Conservation (phyloP, 495 filamentous ascomycete species). For the Penicillium flavigenum region DNA sequence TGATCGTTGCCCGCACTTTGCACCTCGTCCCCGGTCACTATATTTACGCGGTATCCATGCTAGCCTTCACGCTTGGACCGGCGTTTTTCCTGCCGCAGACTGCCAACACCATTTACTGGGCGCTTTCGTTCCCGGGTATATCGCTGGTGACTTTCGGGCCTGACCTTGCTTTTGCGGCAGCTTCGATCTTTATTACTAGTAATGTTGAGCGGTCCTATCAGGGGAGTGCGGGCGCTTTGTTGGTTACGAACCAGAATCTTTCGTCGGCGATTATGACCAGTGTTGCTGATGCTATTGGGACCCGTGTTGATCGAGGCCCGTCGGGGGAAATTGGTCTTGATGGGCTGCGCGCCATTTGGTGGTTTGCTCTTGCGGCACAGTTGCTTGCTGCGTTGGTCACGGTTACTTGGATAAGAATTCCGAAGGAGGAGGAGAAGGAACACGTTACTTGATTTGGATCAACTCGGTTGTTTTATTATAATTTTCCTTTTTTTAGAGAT, state of each 20-base stretch:
- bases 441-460: slow-evolving; percentile 33
- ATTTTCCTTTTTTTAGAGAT: not conserved
- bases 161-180: slow-evolving; percentile 34
- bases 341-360: slow-evolving; percentile 47
- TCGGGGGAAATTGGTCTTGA: slow-evolving; percentile 39
- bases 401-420: slow-evolving; percentile 43
- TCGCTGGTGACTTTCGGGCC: slow-evolving; percentile 31
- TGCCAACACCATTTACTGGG: slow-evolving; percentile 29
- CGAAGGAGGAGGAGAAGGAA: slow-evolving; percentile 51
- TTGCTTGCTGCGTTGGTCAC: slow-evolving; percentile 41
- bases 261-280: slow-evolving; percentile 45
- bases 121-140: slow-evolving; percentile 31
- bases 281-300: slow-evolving; percentile 46
- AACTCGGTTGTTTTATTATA: not conserved
- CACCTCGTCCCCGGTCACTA: slow-evolving; percentile 48
- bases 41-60: slow-evolving; percentile 39
- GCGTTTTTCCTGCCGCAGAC: slow-evolving; percentile 35
- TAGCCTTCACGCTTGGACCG: slow-evolving; percentile 32
- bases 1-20: slow-evolving; percentile 41
- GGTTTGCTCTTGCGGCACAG: slow-evolving; percentile 44
- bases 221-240: slow-evolving; percentile 28
- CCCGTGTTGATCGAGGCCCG: slow-evolving; percentile 33
- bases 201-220: slow-evolving; percentile 33
- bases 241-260: slow-evolving; percentile 32
- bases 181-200: slow-evolving; percentile 34